phyloP scores from a whole-genome alignment of 345 rosid species.

The Abelmoschus esculentus region DNA sequence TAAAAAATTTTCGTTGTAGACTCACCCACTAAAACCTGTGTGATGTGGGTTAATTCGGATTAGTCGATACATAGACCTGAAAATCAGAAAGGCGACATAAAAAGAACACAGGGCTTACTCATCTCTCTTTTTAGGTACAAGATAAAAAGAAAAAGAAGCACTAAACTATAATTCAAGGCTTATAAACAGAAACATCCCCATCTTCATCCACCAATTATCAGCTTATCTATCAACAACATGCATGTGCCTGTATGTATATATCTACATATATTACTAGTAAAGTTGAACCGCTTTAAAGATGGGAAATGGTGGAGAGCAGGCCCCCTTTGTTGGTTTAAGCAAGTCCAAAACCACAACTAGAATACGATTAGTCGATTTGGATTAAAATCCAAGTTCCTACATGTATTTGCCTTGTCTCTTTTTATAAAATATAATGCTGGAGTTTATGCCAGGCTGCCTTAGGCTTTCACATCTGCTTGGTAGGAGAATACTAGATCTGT shows the following conservation, averaged over 20 bases:
- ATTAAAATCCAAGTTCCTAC: too few species aligned
- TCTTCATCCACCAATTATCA: constrained; percentile 1
- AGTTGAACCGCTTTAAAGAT: constrained; percentile 1
- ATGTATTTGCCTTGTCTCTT: too few species aligned
- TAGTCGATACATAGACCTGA: too few species aligned
- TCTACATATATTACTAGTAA: not conserved
- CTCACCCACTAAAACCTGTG: too few species aligned
- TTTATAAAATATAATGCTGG: too few species aligned
- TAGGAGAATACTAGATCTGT: not conserved
- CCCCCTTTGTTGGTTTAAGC: not conserved
- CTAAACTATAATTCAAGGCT: not conserved
- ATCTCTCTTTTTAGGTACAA: constrained; percentile 1
- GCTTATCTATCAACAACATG: not conserved
- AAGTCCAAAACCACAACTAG: not conserved
- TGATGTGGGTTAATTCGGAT: too few species aligned
- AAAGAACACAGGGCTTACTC: too few species aligned
- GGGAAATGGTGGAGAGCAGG: constrained; percentile 1
- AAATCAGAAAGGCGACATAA: not conserved
- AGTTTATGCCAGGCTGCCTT: not conserved
- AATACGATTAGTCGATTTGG: not conserved
- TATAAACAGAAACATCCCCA: not conserved
- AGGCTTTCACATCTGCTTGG: not conserved
- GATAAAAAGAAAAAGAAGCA: not conserved
- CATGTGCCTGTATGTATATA: constrained; percentile 3
- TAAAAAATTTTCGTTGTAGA: too few species aligned